A percentile compares a stretch with the other conserved stretches of the same genome.
phyloP scores from a whole-genome alignment of 805 yeast genomes.

The Metschnikowia chrysomelidarum region DNA sequence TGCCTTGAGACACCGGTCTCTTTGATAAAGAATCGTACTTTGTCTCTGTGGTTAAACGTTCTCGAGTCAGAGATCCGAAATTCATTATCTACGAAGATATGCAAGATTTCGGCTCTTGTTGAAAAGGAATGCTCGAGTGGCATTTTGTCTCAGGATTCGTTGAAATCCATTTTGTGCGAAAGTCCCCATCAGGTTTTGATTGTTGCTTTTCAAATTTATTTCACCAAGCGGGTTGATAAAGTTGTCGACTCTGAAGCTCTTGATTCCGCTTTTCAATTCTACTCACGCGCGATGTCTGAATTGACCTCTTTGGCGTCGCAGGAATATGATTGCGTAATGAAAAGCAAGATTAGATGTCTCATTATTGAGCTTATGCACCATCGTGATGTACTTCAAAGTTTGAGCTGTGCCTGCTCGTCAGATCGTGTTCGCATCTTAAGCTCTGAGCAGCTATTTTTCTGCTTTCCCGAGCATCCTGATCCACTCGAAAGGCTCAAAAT shows the following conservation, averaged over 20 bases:
- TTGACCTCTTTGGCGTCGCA: constrained; percentile 27
- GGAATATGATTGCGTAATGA: constrained; percentile 22
- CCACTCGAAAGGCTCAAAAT: constrained; percentile 39
- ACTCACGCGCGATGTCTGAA: constrained; percentile 15
- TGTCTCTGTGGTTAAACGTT: constrained; percentile 60
- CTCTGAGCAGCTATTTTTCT: constrained; percentile 51
- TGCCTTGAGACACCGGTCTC: constrained; percentile 43
- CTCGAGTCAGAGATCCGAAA: constrained; percentile 54
- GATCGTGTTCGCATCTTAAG: constrained; percentile 43
- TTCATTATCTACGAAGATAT: constrained; percentile 42
- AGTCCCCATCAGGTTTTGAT: constrained; percentile 58
- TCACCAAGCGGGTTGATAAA: constrained; percentile 48
- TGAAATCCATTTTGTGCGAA: constrained; percentile 28
- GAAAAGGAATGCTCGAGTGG: constrained; percentile 1
- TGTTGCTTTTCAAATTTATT: constrained; percentile 54
- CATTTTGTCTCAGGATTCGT: constrained; percentile 5
- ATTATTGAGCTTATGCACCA: constrained; percentile 69
- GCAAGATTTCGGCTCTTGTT: constrained; percentile 25
- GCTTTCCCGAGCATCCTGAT: constrained; percentile 23
- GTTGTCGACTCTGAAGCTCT: constrained; percentile 14
- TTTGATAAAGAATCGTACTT: constrained; percentile 36
- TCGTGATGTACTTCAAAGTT: constrained; percentile 35
- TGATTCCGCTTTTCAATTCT: neutral
- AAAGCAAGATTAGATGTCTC: constrained; percentile 54
- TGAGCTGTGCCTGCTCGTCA: constrained; percentile 6